phyloP scores from a whole-genome alignment of 257 asterid genomes.

The Scutellaria barbata region DNA sequence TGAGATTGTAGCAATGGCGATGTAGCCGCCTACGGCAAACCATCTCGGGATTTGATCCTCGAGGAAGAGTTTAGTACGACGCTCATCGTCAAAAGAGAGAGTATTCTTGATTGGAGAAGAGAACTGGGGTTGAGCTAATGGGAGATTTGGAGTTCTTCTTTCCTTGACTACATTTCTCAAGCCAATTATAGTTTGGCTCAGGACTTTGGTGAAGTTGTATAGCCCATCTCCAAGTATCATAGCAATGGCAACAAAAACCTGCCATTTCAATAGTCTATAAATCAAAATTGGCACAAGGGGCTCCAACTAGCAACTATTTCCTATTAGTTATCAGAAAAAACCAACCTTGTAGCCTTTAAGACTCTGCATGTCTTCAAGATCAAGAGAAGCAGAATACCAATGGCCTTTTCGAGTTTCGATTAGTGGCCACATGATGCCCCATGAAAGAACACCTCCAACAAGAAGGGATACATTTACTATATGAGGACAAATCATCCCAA shows the following conservation, averaged over 20 bases:
- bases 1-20: conserved; percentile 50
- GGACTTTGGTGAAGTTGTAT: conserved; percentile 64
- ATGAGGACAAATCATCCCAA: conserved; percentile 68
- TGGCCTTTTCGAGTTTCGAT: conserved; percentile 48
- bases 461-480: conserved; percentile 57
- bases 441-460: conserved; percentile 51
- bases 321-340: background rate
- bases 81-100: conserved; percentile 46
- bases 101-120: conserved; percentile 32
- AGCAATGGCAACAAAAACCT: conserved; percentile 62
- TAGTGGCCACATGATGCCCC: conserved; percentile 67
- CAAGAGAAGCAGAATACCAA: conserved; percentile 50
- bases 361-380: conserved; percentile 42
- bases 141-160: conserved; percentile 37
- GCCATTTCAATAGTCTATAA: background rate
- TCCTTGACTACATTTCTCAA: conserved; percentile 38
- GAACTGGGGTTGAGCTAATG: conserved; percentile 13
- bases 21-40: conserved; percentile 52
- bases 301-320: no score
- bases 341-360: conserved; percentile 59
- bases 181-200: conserved; percentile 46
- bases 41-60: conserved; percentile 62
- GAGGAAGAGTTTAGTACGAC: conserved; percentile 54
- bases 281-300: no score
- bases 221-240: conserved; percentile 70